Percentiles rank a stretch among this genome's conserved stretches.
phyloP scores from a whole-genome alignment of 1,139 yeast genomes.

The Pichia sp. region DNA sequence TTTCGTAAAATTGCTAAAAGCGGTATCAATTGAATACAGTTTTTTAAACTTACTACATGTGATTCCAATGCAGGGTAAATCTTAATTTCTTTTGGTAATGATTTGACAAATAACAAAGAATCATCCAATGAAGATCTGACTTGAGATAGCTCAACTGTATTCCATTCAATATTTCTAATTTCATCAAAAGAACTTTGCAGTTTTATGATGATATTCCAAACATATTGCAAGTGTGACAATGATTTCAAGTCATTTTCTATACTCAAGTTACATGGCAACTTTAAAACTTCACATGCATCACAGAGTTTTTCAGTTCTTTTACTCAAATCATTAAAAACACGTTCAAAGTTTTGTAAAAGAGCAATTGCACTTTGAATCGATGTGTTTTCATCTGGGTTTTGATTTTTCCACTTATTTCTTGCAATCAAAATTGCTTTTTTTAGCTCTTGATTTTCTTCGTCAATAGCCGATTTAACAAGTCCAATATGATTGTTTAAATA shows the following conservation, averaged over 20 bases:
- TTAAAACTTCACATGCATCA: constrained; percentile 39
- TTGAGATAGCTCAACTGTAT: constrained; percentile 39
- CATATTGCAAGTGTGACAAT: constrained; percentile 48
- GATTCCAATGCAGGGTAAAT: constrained; percentile 68
- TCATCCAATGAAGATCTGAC: constrained; percentile 49
- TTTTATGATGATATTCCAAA: constrained; percentile 60
- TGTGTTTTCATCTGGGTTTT: constrained; percentile 39
- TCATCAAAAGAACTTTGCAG: constrained; percentile 36
- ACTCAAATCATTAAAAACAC: constrained; percentile 23
- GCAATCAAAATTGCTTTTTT: background rate
- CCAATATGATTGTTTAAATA: constrained; percentile 30
- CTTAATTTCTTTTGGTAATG: constrained; percentile 53
- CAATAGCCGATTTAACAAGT: constrained; percentile 27
- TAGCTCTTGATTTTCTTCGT: constrained; percentile 9
- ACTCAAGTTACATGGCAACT: constrained; percentile 31
- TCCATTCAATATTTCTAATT: constrained; percentile 46
- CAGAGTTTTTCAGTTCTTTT: constrained; percentile 29
- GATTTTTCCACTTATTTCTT: constrained; percentile 39
- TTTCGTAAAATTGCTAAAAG: constrained; percentile 46
- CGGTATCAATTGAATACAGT: constrained; percentile 35
- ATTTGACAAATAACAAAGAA: constrained; percentile 40
- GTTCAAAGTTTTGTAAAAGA: constrained; percentile 40
- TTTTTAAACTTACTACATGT: constrained; percentile 42
- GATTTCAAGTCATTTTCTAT: constrained; percentile 40
- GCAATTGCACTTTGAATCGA: constrained; percentile 48